Conservation (phyloP, 345 rosid species). For the Pistacia vera region DNA sequence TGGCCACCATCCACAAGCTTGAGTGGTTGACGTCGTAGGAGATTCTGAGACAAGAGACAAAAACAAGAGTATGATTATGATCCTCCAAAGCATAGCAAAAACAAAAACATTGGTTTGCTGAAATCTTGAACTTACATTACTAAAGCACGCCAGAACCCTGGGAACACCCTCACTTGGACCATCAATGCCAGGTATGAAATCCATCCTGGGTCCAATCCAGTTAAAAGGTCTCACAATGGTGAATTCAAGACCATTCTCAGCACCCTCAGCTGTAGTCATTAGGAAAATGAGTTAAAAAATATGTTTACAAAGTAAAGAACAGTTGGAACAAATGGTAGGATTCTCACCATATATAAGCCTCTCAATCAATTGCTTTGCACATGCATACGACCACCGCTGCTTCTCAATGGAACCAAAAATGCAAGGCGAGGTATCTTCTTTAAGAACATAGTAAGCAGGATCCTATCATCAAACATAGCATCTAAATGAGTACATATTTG, state of each 20-base stretch:
- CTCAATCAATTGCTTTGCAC: constrained; percentile 98
- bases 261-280: constrained; percentile 87
- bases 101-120: neutral
- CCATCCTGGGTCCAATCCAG: constrained; percentile 99
- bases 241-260: constrained; percentile 92
- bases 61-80: neutral
- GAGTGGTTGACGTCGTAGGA: constrained; percentile 80
- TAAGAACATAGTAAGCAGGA: constrained; percentile 83
- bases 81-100: neutral
- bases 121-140: constrained; percentile 63
- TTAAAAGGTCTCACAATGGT: constrained; percentile 98
- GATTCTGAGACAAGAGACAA: constrained; percentile 50
- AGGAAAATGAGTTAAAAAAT: neutral
- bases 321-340: constrained; percentile 4
- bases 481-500: neutral
- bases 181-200: constrained; percentile 97
- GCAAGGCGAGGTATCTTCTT: constrained; percentile 93
- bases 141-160: constrained; percentile 96
- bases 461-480: constrained; percentile 51
- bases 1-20: constrained; percentile 97
- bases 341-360: constrained; percentile 84
- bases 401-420: constrained; percentile 97
- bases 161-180: constrained; percentile 99
- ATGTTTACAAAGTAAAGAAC: neutral
- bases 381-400: constrained; percentile 99